Percentiles rank a stretch among this genome's conserved stretches.
Evolutionary conservation across 2,329 filamentous ascomycete genomes (phyloP).

Genomic region (Shiraia sp.): DNA sequence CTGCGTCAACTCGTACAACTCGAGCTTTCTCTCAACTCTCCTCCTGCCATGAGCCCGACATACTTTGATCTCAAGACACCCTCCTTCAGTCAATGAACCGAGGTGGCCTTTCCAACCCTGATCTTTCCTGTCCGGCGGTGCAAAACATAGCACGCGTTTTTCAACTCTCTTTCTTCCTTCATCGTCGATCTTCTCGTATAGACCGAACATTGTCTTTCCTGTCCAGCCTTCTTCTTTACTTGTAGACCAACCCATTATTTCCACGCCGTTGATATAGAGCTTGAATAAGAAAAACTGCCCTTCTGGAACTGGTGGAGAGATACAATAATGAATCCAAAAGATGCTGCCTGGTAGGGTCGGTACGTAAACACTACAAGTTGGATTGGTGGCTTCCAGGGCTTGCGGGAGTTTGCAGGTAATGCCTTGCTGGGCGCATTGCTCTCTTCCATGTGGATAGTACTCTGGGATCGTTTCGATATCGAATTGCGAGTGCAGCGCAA

Average conservation of each 20-base stretch:
- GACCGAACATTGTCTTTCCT: slow-evolving; percentile 51
- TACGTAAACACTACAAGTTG: slow-evolving; percentile 42
- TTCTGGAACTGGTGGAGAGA: slow-evolving; percentile 34
- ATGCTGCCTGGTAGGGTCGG: slow-evolving; percentile 41
- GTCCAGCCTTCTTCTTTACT: slow-evolving; percentile 48
- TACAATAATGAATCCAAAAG: slow-evolving; percentile 51
- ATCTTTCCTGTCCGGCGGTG: slow-evolving; percentile 12
- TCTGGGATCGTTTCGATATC: slow-evolving; percentile 47
- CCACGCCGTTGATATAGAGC: slow-evolving; percentile 46
- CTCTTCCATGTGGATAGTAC: slow-evolving; percentile 28
- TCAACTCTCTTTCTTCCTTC: slow-evolving; percentile 40
- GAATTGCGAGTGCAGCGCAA: slow-evolving; percentile 49
- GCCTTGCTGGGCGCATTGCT: slow-evolving; percentile 14
- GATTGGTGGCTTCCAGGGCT: slow-evolving; percentile 24
- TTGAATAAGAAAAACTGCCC: slow-evolving; percentile 52
- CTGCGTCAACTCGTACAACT: slow-evolving; percentile 26
- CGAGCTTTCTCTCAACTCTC: slow-evolving; percentile 37
- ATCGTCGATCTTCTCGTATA: slow-evolving; percentile 44
- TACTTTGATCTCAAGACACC: slow-evolving; percentile 48
- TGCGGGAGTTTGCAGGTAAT: slow-evolving; percentile 7
- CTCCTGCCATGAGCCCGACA: slow-evolving; percentile 47
- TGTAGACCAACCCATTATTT: slow-evolving; percentile 50
- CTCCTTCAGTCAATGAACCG: slow-evolving; percentile 26
- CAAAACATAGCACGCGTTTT: slow-evolving; percentile 49
- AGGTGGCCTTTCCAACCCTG: slow-evolving; percentile 12